Base-by-base conservation (phyloP, 495 filamentous ascomycete genomes). In the Penicillium diatomitis region DNA sequence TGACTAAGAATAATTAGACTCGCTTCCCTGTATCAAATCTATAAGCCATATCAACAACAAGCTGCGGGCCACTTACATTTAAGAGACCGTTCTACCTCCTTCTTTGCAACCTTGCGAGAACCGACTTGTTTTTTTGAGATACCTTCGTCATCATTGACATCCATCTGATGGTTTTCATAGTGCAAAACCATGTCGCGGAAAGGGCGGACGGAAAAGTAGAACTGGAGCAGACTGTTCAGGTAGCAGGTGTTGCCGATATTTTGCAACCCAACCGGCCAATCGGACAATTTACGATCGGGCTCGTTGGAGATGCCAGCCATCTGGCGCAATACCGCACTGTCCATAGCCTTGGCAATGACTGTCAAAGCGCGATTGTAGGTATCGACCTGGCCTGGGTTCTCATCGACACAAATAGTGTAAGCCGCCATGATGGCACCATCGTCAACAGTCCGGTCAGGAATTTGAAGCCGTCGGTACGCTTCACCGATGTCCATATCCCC, bases 201-300 rank as follows among this genome's bases (percentile, higher is more conserved):
- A 5, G 88, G 83, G 45, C 81, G 84, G 37, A 99, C 78, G 1
- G 90, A 89, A 61, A 92, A 96, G 61, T 94, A 90, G 57, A 94
- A 97, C 57, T 99, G 92, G 8, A 99, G 68, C 32, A 99, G 76
- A 63, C 92, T 97, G 68, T 97, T 97, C 36, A 99, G 78, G 56
- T 99, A 99, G 65, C 92, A 99, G 1, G 92, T 99, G 54, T 96
- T 96, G 38, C 91, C 89, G 52, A 96, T 91, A 53, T 97, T 99
- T 38, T 81, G 78, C 8, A 97, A 74, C 0, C 92, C 92, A 44
- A 91, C 84, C 6, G 90, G 90, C 71, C 82, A 82, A 9, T 80
- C 70, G 1, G 62, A 53, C 20, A 69, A 45, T 44, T 68, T 53
- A 33, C 60, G 60, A 51, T 63, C 63, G 5, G 66, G 45, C 47